Percentiles rank a stretch among this genome's conserved stretches.
phyloP scores from a whole-genome alignment of 257 asterid genomes.

The Capsicum rhomboideum region DNA sequence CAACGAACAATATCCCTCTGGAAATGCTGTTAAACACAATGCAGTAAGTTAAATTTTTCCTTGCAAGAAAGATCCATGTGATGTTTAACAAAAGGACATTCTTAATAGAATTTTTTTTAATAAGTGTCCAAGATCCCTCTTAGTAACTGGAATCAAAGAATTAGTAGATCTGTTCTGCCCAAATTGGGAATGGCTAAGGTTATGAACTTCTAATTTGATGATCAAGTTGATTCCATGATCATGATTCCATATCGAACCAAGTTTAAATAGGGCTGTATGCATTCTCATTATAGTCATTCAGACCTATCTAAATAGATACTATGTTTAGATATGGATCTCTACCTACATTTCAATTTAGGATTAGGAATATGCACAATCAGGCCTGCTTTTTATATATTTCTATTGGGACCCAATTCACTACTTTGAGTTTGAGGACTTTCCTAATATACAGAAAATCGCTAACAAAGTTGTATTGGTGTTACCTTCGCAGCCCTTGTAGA shows the following conservation, averaged over 20 bases:
- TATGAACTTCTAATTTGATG: not conserved
- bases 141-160: not conserved
- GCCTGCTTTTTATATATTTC: not conserved
- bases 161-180: not conserved
- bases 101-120: not conserved
- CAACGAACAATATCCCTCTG: slow-evolving; percentile 92
- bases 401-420: not conserved
- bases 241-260: not conserved
- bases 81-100: not conserved
- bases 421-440: not conserved
- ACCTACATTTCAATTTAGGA: not conserved
- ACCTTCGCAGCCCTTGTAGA: slow-evolving; percentile 95
- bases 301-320: not conserved
- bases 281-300: not conserved
- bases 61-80: not conserved
- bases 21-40: slow-evolving; percentile 83
- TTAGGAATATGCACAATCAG: not conserved
- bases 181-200: not conserved
- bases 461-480: slow-evolving; percentile 2
- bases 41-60: not conserved
- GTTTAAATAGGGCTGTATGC: not conserved
- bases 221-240: not conserved
- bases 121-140: not conserved
- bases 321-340: not conserved
- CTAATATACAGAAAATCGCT: not conserved